Evolutionary conservation across 108 stramenopile genomes (phyloP), one percentile per base, ranked within the genome.

Genomic region (Fragilariopsis cylindrus): DNA sequence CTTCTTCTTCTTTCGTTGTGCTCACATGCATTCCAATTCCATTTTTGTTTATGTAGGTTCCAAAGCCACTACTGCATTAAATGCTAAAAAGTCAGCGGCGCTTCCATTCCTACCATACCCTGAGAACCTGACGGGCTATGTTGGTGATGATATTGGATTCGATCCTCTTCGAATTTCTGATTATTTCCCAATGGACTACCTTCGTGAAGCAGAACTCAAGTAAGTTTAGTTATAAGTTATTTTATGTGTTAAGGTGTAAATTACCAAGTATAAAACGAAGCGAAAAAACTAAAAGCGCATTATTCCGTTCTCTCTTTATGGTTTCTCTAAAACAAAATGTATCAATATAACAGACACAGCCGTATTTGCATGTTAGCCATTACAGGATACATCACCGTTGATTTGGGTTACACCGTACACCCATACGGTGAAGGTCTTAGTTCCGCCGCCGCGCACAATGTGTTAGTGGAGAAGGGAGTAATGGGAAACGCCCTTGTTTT

Each of bases 71-170:
- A 80, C 79, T 5, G 75, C 78, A 19, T 68, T 84, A 57, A 76
- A 69, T 46, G 83, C 72, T 48, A 79, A 84, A 40, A 84, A 84
- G 72, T 76, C 84, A 63, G 76, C 81, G 19, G 90, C 98, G 60
- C 80, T 98, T 70, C 98, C 98, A 39, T 98, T 98, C 94, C 87
- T 98, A 73, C 84, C 85, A 56, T 82, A 93, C 74, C 98, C 98
- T 48, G 83, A 90, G 75, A 96, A 96, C 82, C 82, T 94, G 57
- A 88, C 86, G 48, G 98, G 98, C 72, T 92, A 91, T 73, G 82
- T 87, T 54, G 92, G 92, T 62, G 94, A 95, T 72, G 92, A 90
- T 42, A 92, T 86, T 43, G 97, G 90, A 15, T 98, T 98, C 81
- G 97, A 98, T 84, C 97, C 97, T 57, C 82, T 98, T 65, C 90